Percentiles rank a stretch among this genome's conserved stretches.
Evolutionary conservation across 2,329 filamentous ascomycete genomes (phyloP).

Genomic region (Arachnomyces sp.): DNA sequence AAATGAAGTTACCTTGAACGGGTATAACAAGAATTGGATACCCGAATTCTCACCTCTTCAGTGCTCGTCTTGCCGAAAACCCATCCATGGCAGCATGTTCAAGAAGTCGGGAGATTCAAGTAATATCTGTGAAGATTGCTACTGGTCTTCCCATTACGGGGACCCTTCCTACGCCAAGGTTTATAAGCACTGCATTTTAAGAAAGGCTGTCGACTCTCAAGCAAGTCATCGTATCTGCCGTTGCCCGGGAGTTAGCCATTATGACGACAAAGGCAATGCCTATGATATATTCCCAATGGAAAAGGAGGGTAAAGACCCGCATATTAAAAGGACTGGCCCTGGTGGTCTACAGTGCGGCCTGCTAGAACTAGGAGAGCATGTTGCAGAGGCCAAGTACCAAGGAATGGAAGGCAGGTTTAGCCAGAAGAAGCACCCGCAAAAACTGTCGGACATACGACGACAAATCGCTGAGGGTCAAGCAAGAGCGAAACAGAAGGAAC

Average conservation of each 20-base stretch:
- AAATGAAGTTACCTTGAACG: constrained; percentile 1
- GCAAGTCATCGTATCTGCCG: constrained; percentile 20
- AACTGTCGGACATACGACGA: background rate
- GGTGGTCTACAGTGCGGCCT: constrained; percentile 8
- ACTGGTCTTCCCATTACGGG: constrained; percentile 22
- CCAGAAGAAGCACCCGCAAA: background rate
- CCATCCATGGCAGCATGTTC: constrained; percentile 23
- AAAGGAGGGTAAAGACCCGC: constrained; percentile 1
- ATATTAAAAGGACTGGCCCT: background rate
- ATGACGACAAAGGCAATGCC: constrained; percentile 13
- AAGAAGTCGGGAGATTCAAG: constrained; percentile 1
- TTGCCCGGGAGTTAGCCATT: constrained; percentile 15
- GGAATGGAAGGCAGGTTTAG: constrained; percentile 1
- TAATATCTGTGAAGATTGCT: constrained; percentile 29
- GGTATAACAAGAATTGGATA: constrained; percentile 2
- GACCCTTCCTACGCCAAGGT: constrained; percentile 21
- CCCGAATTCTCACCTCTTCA: constrained; percentile 9
- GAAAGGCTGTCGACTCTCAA: constrained; percentile 17
- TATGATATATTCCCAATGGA: constrained; percentile 7
- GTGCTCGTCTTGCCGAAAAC: constrained; percentile 13
- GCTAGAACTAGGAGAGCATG: constrained; percentile 10
- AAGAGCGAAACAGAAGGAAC: constrained; percentile 5
- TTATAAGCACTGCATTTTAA: constrained; percentile 28
- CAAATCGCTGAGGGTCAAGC: background rate
- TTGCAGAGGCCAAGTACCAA: constrained; percentile 13